phyloP scores from a whole-genome alignment of 2,329 filamentous ascomycete genomes.

The Elsinoe fawcettii region DNA sequence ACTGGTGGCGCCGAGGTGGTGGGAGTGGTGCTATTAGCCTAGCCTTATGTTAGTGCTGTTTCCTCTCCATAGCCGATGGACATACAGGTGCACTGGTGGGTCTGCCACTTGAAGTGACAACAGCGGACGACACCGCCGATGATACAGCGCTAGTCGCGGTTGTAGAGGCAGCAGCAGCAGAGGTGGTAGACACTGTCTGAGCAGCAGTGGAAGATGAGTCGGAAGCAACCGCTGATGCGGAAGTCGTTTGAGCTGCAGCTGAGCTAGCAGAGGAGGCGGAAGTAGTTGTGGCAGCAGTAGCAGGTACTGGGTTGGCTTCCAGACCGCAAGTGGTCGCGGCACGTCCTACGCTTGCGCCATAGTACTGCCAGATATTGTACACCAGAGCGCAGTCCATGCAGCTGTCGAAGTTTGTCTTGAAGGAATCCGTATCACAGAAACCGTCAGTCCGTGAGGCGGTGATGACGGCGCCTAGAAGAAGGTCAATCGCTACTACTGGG shows the following conservation, averaged over 20 bases:
- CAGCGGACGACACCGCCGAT: background rate
- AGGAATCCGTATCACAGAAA: constrained; percentile 4
- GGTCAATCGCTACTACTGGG: background rate
- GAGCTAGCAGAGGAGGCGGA: background rate
- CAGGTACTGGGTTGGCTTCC: background rate
- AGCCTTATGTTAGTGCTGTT: background rate
- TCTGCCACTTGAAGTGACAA: background rate
- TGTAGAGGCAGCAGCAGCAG: background rate
- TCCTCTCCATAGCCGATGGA: background rate
- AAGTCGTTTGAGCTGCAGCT: background rate
- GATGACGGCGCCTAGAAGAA: constrained; percentile 25
- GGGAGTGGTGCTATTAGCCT: background rate
- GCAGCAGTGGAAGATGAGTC: background rate
- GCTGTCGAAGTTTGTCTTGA: constrained; percentile 23
- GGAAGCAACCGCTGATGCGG: background rate
- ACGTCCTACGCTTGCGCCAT: constrained; percentile 32
- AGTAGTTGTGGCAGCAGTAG: background rate
- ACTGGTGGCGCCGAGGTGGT: background rate
- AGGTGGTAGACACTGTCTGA: background rate
- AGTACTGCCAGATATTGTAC: constrained; percentile 40
- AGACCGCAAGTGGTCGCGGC: constrained; percentile 35
- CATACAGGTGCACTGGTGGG: background rate
- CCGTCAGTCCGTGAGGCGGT: constrained; percentile 20
- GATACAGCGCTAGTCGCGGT: background rate
- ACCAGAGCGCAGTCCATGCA: constrained; percentile 38